Conservation (phyloP, 2,329 filamentous ascomycete genomes). For the Phialemonium atrogriseum region DNA sequence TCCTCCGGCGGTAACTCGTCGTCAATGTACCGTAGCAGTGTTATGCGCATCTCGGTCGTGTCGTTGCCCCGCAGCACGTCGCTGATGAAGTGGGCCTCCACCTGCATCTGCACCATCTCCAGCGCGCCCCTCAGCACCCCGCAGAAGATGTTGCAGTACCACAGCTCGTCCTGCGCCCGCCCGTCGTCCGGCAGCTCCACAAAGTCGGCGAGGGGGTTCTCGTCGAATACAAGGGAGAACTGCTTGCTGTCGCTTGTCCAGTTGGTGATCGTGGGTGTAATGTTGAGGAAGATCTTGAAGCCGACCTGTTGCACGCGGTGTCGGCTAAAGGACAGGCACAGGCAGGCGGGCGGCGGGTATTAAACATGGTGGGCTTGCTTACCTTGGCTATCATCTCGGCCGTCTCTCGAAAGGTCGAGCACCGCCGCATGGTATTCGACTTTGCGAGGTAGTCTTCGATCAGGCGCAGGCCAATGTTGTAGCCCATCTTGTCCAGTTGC, state of each 20-base stretch:
- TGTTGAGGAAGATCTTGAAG: conserved; percentile 98
- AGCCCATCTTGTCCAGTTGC: conserved; percentile 97
- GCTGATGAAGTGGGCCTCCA: conserved; percentile 92
- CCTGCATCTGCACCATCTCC: conserved; percentile 99
- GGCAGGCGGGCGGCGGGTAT: no score
- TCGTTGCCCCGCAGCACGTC: conserved; percentile 90
- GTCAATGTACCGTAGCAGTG: conserved; percentile 87
- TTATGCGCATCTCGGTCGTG: conserved; percentile 93
- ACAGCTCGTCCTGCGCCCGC: conserved; percentile 88
- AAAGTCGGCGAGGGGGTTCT: conserved; percentile 95
- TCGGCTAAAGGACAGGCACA: conserved; percentile 10
- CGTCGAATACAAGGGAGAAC: conserved; percentile 92
- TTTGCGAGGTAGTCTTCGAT: conserved; percentile 98
- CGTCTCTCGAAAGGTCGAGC: conserved; percentile 88
- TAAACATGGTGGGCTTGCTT: no score
- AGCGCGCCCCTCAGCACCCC: conserved; percentile 84
- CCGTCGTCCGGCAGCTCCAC: conserved; percentile 96
- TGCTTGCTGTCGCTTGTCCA: conserved; percentile 96
- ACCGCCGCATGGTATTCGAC: conserved; percentile 80
- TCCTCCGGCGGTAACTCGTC: conserved; percentile 96
- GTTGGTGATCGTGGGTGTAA: conserved; percentile 85
- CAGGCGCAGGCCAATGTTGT: conserved; percentile 91
- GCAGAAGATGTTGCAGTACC: conserved; percentile 97
- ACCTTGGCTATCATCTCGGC: conserved; percentile 92
- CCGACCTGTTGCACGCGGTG: conserved; percentile 56